Evolutionary conservation across 2,329 filamentous ascomycete species (phyloP).

Genomic region (Aureobasidium pullulans): DNA sequence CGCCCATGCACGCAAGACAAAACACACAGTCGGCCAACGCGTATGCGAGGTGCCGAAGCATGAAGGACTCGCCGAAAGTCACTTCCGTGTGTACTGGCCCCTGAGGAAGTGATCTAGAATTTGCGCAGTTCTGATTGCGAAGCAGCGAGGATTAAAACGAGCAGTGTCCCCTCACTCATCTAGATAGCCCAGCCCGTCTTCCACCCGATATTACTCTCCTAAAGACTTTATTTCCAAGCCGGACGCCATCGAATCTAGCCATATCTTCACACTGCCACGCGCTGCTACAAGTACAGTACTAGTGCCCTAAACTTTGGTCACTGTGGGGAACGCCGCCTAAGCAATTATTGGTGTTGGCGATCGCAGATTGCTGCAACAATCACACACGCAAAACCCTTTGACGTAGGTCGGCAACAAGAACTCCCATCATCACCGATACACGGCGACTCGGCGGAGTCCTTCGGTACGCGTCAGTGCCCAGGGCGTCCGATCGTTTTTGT

Average conservation of each 20-base stretch:
- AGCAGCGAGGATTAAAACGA: neutral
- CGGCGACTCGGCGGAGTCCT: constrained; percentile 10
- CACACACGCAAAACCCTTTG: neutral
- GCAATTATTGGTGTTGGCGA: neutral
- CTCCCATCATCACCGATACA: neutral
- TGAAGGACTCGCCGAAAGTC: constrained; percentile 2
- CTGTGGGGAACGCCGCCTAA: constrained; percentile 8
- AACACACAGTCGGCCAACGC: constrained; percentile 1
- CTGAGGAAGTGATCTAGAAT: constrained; percentile 3
- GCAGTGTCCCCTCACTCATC: neutral
- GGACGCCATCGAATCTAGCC: neutral
- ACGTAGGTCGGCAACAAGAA: constrained; percentile 7
- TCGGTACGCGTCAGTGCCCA: constrained; percentile 13
- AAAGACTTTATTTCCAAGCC: constrained; percentile 8
- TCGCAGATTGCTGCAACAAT: constrained; percentile 9
- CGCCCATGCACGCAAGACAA: neutral
- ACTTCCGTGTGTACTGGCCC: constrained; percentile 6
- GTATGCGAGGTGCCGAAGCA: constrained; percentile 10
- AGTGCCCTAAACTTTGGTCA: neutral
- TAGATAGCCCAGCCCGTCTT: neutral
- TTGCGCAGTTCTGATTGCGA: neutral
- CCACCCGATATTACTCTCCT: neutral
- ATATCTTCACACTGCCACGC: neutral
- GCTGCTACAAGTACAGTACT: constrained; percentile 1
- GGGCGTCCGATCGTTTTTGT: constrained; percentile 3